phyloP scores from a whole-genome alignment of 306 rosid species.

The Dalbergia cochinchinensis region DNA sequence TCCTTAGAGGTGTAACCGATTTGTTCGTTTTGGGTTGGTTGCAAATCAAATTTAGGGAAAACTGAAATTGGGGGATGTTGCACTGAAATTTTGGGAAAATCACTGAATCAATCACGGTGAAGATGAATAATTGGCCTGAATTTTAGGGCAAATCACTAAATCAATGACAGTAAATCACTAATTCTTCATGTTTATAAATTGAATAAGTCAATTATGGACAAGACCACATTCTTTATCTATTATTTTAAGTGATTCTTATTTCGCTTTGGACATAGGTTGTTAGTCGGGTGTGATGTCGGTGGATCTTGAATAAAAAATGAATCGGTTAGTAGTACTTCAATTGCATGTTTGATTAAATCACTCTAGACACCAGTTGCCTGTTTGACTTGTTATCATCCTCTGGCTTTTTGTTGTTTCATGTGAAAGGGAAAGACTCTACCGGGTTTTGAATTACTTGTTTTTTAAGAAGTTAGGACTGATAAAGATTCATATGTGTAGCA shows the following conservation, averaged over 20 bases:
- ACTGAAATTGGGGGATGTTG: background rate
- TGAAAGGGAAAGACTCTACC: background rate
- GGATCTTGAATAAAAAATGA: conserved; percentile 16
- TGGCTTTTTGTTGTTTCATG: background rate
- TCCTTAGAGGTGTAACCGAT: conserved; percentile 1
- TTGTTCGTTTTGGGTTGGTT: conserved; percentile 33
- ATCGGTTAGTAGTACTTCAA: background rate
- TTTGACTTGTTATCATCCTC: background rate
- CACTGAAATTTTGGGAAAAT: background rate
- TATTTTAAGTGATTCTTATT: conserved; percentile 3
- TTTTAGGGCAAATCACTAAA: conserved; percentile 1
- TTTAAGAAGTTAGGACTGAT: background rate
- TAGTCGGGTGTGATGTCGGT: conserved; percentile 6
- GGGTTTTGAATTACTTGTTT: conserved; percentile 14
- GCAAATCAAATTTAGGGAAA: conserved; percentile 23
- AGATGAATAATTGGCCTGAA: background rate
- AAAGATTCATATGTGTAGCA: background rate
- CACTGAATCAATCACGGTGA: background rate
- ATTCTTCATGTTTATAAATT: conserved; percentile 1
- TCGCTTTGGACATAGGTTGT: conserved; percentile 10
- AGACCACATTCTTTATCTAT: background rate
- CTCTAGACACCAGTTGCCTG: background rate
- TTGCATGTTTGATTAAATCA: conserved; percentile 1
- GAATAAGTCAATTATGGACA: background rate
- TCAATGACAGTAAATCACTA: background rate